Evolutionary conservation across 495 filamentous ascomycete species (phyloP).

Genomic region (Patellaria atrata): DNA sequence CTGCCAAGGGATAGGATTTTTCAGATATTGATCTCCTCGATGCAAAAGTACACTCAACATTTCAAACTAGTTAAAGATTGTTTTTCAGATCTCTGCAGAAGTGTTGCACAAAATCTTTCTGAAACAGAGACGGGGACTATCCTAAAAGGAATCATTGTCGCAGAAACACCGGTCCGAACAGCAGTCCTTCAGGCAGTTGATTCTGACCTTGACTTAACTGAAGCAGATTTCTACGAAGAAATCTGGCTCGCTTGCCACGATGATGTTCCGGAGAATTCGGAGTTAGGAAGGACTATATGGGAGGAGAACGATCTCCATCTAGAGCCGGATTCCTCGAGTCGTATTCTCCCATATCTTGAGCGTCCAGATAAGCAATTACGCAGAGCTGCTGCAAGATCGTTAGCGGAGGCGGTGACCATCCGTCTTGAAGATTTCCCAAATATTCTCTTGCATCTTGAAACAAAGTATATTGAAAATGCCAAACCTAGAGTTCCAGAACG

Average conservation of each 20-base stretch:
- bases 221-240: constrained; percentile 70
- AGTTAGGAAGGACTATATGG: constrained; percentile 79
- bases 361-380: constrained; percentile 65
- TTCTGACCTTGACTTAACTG: constrained; percentile 78
- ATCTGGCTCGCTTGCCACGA: constrained; percentile 91
- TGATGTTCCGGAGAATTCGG: constrained; percentile 72
- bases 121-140: constrained; percentile 54
- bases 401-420: constrained; percentile 54
- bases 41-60: constrained; percentile 83
- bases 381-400: constrained; percentile 63
- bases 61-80: constrained; percentile 92
- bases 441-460: constrained; percentile 46
- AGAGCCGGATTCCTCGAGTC: constrained; percentile 44
- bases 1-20: constrained; percentile 66
- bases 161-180: constrained; percentile 66
- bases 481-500: constrained; percentile 68
- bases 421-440: constrained; percentile 41
- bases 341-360: constrained; percentile 64
- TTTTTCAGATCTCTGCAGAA: constrained; percentile 66
- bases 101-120: constrained; percentile 60
- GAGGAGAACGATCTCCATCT: constrained; percentile 75
- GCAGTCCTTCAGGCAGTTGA: constrained; percentile 82
- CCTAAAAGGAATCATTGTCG: constrained; percentile 57
- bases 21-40: constrained; percentile 52
- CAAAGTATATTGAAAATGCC: constrained; percentile 57